phyloP scores from a whole-genome alignment of 495 filamentous ascomycete genomes.

The Penicillium malachiteum region DNA sequence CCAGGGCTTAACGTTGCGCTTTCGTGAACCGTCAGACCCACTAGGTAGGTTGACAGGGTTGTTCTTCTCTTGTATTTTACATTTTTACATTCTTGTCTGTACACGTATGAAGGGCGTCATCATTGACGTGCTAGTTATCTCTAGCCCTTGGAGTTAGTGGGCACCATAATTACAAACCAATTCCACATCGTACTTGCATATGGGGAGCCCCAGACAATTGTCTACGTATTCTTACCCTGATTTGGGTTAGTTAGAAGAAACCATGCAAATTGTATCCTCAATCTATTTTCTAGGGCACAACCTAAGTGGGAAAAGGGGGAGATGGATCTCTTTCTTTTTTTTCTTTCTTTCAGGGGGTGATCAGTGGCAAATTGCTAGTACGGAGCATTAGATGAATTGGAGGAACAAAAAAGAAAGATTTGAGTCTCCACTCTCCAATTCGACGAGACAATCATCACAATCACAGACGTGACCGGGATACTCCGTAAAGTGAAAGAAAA shows the following conservation, averaged over 20 bases:
- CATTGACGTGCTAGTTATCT: not conserved
- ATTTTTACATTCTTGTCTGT: not conserved
- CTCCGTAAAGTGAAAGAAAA: not conserved
- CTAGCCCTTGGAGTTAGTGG: too few relatives aligned
- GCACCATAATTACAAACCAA: too few relatives aligned
- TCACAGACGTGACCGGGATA: conserved; percentile 5
- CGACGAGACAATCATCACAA: conserved; percentile 7
- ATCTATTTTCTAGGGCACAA: not conserved
- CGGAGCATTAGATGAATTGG: not conserved
- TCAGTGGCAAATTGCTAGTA: conserved; percentile 1
- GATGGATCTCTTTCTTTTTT: not conserved
- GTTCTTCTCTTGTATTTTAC: conserved; percentile 11
- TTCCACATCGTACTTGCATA: too few relatives aligned
- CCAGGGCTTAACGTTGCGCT: conserved; percentile 26
- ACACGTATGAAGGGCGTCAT: not conserved
- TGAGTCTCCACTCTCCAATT: conserved; percentile 1
- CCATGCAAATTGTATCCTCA: not conserved
- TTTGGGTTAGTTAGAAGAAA: conserved; percentile 5
- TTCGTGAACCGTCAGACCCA: conserved; percentile 11
- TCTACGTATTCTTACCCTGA: conserved; percentile 19
- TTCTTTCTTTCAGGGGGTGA: not conserved
- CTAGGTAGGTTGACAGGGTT: conserved; percentile 27
- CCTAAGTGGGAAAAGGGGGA: not conserved
- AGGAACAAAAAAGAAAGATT: not conserved
- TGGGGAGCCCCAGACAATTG: conserved; percentile 1